phyloP scores from a whole-genome alignment of 2,329 filamentous ascomycete genomes.

The Pestalotiopsis sp. region DNA sequence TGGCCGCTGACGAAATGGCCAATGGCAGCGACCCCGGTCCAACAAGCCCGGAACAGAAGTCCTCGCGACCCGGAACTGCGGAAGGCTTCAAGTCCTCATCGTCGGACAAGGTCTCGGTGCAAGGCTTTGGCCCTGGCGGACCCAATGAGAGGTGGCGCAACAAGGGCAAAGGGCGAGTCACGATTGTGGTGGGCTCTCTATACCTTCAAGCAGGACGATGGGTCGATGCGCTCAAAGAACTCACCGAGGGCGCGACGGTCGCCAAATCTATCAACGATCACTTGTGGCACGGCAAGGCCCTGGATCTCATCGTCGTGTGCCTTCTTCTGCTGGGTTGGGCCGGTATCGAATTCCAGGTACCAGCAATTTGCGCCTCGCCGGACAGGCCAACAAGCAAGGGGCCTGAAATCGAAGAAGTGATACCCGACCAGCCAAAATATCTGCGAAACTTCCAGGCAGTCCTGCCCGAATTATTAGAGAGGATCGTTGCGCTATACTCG shows the following conservation, averaged over 20 bases:
- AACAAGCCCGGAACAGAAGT: conserved; percentile 43
- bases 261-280: conserved; percentile 84
- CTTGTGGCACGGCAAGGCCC: conserved; percentile 94
- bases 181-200: conserved; percentile 79
- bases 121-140: conserved; percentile 72
- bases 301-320: conserved; percentile 84
- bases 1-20: conserved; percentile 48
- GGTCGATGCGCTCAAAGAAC: conserved; percentile 82
- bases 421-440: conserved; percentile 51
- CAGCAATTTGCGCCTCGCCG: conserved; percentile 53
- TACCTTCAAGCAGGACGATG: conserved; percentile 90
- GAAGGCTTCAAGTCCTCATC: conserved; percentile 52
- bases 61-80: conserved; percentile 37
- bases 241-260: conserved; percentile 76
- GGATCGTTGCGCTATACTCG: conserved; percentile 73
- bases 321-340: conserved; percentile 84
- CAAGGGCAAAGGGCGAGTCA: conserved; percentile 78
- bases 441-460: conserved; percentile 57
- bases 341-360: conserved; percentile 80
- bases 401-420: conserved; percentile 38
- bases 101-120: conserved; percentile 61
- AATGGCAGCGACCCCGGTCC: conserved; percentile 34
- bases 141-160: conserved; percentile 76
- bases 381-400: conserved; percentile 44
- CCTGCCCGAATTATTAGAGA: conserved; percentile 74